These are phyloP conservation scores for Medicago lupulina DNA, from an alignment of 306 rosid genomes.

Conservation along the genomic window DNA sequence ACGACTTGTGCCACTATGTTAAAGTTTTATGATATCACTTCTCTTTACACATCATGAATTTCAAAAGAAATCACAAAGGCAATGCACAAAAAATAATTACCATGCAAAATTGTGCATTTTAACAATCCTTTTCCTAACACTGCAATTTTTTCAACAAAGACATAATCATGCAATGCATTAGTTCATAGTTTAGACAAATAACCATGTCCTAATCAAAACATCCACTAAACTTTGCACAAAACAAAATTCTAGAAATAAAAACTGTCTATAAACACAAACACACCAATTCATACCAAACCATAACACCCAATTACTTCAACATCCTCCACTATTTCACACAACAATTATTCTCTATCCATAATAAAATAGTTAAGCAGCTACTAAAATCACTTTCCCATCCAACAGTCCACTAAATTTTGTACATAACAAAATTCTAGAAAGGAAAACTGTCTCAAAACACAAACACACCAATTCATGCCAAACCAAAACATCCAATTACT, in stretches of 20 bases:
- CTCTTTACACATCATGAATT: slow-evolving; percentile 1
- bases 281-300: slow-evolving; percentile 9
- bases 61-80: background rate
- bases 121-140: background rate
- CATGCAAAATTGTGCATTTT: background rate
- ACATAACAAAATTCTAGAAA: background rate
- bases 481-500: slow-evolving; percentile 9
- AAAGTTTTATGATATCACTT: background rate
- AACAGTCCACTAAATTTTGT: background rate
- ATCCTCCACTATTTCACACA: slow-evolving; percentile 3
- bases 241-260: background rate
- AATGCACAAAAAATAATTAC: background rate
- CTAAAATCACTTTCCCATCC: slow-evolving; percentile 13
- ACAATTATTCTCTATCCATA: background rate
- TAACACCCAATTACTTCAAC: background rate
- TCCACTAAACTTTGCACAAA: background rate
- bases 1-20: background rate
- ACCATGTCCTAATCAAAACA: slow-evolving; percentile 23
- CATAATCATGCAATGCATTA: background rate
- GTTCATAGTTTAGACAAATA: slow-evolving; percentile 19
- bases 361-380: background rate
- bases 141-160: background rate
- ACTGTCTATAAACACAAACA: slow-evolving; percentile 3
- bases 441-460: background rate
- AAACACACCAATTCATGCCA: background rate